These are phyloP conservation scores for Eucalyptus regnans DNA, from an alignment of 345 rosid species.

Conservation along the genomic window DNA sequence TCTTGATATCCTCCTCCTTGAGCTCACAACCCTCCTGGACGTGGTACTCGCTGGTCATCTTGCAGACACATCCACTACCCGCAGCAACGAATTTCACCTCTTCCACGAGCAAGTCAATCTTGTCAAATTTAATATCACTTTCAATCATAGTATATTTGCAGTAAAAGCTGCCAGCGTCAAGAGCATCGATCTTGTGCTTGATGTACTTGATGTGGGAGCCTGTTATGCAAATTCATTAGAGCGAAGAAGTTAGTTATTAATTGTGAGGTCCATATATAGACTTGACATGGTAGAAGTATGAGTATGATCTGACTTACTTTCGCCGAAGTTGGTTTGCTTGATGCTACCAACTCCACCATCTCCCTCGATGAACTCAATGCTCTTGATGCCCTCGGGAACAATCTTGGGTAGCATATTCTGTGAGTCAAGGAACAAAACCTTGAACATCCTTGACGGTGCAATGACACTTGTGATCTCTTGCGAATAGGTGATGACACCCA, in stretches of 20 bases:
- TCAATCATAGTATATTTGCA: slow-evolving; percentile 1
- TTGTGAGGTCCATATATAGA: fast-evolving
- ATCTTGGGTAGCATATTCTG: background rate
- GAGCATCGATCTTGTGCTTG: background rate
- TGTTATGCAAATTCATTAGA: background rate
- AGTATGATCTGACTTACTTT: background rate
- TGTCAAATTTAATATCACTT: background rate
- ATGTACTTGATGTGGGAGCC: background rate
- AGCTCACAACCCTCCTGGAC: background rate
- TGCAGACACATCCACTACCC: background rate
- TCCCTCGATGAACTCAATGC: background rate
- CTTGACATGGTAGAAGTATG: background rate
- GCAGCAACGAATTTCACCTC: background rate
- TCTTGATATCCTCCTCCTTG: slow-evolving; percentile 4
- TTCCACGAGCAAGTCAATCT: background rate
- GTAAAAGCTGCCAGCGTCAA: background rate
- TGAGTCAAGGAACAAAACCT: background rate
- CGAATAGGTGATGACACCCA: background rate
- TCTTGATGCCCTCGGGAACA: background rate
- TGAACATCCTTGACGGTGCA: background rate
- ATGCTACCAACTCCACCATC: background rate
- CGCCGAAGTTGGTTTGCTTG: background rate
- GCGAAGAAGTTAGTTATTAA: background rate
- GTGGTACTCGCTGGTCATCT: background rate
- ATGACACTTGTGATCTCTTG: background rate